A percentile compares a stretch with the other conserved stretches of the same genome.
Evolutionary conservation across 2,329 filamentous ascomycete genomes (phyloP).

Genomic region (Colletotrichum filicis): DNA sequence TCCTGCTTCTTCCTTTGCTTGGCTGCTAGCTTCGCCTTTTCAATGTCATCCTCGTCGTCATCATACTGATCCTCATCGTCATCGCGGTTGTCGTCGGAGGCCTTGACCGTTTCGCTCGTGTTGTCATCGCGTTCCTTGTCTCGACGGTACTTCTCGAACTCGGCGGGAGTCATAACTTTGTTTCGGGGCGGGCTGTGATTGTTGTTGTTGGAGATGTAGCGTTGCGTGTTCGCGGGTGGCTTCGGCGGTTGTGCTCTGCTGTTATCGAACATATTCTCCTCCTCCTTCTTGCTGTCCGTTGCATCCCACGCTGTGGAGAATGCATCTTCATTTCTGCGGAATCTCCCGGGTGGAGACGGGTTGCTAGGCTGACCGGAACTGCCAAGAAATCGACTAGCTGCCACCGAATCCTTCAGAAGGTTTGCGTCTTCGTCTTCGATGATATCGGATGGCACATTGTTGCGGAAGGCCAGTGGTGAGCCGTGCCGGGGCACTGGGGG

Average conservation of each 20-base stretch:
- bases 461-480: constrained; percentile 43
- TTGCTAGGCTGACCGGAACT: constrained; percentile 12
- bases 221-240: constrained; percentile 6
- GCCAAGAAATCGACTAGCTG: constrained; percentile 58
- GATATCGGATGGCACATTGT: constrained; percentile 49
- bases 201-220: constrained; percentile 42
- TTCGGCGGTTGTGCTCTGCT: constrained; percentile 46
- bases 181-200: constrained; percentile 60
- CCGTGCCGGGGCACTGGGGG: constrained; percentile 54
- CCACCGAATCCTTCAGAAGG: constrained; percentile 63
- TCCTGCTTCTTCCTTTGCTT: constrained; percentile 89
- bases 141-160: constrained; percentile 84
- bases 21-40: constrained; percentile 77
- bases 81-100: constrained; percentile 67
- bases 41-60: constrained; percentile 82
- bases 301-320: constrained; percentile 43
- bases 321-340: constrained; percentile 54
- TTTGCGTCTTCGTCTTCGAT: constrained; percentile 64
- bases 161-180: constrained; percentile 90
- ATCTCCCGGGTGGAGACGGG: constrained; percentile 41
- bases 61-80: constrained; percentile 75
- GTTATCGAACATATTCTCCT: constrained; percentile 68
- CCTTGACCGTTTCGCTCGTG: constrained; percentile 51
- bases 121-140: constrained; percentile 73
- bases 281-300: constrained; percentile 44